Evolutionary conservation across 257 asterid species (phyloP).

Genomic region (Nicotiana attenuata): DNA sequence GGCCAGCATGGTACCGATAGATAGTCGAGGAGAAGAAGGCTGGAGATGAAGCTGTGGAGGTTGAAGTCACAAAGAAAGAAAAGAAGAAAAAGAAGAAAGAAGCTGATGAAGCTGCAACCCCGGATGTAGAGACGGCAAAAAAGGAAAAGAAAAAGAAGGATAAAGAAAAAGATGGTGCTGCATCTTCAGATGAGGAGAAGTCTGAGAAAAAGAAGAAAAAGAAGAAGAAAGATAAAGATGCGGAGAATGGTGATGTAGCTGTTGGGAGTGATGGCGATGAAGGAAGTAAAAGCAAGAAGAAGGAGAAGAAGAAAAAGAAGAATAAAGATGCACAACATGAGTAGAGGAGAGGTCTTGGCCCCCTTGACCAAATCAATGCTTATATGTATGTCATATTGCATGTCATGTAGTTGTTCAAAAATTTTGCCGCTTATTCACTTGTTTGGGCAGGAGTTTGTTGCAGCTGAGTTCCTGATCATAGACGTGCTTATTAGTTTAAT

Average conservation of each 20-base stretch:
- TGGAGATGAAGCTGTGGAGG: neutral
- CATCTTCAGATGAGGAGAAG: constrained; percentile 45
- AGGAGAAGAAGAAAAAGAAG: constrained; percentile 70
- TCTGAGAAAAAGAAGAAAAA: constrained; percentile 61
- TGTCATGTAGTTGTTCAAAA: constrained; percentile 15
- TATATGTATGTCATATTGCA: constrained; percentile 18
- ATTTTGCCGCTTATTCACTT: constrained; percentile 4
- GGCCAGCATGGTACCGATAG: too few relatives aligned
- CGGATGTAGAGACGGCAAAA: constrained; percentile 33
- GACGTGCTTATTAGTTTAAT: too few relatives aligned
- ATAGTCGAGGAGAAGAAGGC: constrained; percentile 25
- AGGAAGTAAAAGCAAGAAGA: constrained; percentile 51
- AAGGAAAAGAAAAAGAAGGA: constrained; percentile 39
- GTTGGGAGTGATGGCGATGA: constrained; percentile 32
- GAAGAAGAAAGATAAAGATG: constrained; percentile 32
- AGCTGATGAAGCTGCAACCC: constrained; percentile 19
- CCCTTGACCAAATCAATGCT: constrained; percentile 8
- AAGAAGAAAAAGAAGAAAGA: constrained; percentile 53
- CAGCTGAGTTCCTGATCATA: too few relatives aligned
- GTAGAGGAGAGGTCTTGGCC: constrained; percentile 16
- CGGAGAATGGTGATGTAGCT: constrained; percentile 38
- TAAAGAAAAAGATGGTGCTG: constrained; percentile 28
- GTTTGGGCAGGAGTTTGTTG: constrained; percentile 11
- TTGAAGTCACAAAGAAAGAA: constrained; percentile 32
- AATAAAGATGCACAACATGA: constrained; percentile 51